Evolutionary conservation across 2,329 filamentous ascomycete species (phyloP), one percentile per base, ranked within the genome.

Genomic region (Microsporum canis): DNA sequence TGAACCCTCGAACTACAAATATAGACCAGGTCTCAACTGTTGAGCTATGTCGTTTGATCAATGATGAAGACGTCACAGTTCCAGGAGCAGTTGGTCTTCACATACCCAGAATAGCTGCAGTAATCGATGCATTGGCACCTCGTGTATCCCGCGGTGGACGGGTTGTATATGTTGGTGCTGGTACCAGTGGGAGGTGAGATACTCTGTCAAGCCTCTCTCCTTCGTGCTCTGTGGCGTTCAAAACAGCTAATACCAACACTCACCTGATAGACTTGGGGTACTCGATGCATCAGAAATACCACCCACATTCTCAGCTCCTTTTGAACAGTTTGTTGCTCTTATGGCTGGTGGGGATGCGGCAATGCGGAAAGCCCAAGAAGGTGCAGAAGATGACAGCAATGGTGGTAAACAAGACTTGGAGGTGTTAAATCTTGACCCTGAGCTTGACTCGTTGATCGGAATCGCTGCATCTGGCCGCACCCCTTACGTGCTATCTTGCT

Each of bases 381-480:
- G 73, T 1, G 76, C 75, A 7, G 75, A 78, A 61, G 75, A 78
- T 61, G 68, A 70, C 58, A 61, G 68, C 8, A 61, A 67, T 38
- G 68, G 68, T 7, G 75, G 70, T 3, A 65, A 68, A 27, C 62
- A 62, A 5, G 71, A 75, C 39, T 65, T 77, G 14, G 61, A 64
- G n/a, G 60, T 65, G 2, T 62, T 75, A 0, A 53, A 69, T 4
- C 65, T 75, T 4, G 49, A 70, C 27, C 67, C 69, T 0, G 64
- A 66, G 1, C 63, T 72, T 0, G 75, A 77, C 63, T 73, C 71
- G 7, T 57, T 78, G 6, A 71, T 77, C 29, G 75, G 76, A 2
- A 77, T 78, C 45, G 74, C 76, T 1, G 75, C 75, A 5, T 77
- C 74, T 0, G 75, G 75, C 0, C 70, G 76, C 5, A 78, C 76